Conservation (phyloP, 352 stramenopile species). For the Phytophthora tentaculata region DNA sequence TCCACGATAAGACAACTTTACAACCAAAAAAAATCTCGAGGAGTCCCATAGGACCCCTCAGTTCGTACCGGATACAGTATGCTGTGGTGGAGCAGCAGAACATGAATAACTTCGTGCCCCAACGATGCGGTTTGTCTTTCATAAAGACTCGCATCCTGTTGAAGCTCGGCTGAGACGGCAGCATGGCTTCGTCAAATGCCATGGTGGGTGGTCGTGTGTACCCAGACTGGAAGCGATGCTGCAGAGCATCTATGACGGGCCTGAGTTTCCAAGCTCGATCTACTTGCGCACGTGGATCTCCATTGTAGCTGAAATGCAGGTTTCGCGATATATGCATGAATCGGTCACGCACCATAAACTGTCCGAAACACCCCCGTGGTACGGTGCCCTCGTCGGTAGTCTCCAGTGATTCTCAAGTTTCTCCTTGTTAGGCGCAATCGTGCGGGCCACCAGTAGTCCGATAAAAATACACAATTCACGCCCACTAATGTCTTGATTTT, state of each 20-base stretch:
- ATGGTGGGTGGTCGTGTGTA: background rate
- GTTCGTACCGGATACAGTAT: too few species aligned
- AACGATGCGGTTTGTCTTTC: too few species aligned
- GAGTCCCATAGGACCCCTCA: background rate
- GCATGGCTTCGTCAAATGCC: background rate
- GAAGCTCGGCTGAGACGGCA: background rate
- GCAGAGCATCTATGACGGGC: background rate
- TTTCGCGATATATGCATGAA: background rate
- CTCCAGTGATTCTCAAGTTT: background rate
- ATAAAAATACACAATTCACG: background rate
- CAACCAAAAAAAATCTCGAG: background rate
- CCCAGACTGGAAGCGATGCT: background rate
- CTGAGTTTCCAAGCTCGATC: background rate
- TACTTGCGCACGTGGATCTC: background rate
- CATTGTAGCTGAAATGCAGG: background rate
- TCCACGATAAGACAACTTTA: background rate
- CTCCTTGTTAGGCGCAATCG: background rate
- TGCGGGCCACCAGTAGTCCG: background rate
- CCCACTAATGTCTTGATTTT: background rate
- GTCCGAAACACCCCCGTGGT: background rate
- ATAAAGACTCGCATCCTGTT: too few species aligned
- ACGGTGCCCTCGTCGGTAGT: background rate
- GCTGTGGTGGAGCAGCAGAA: too few species aligned
- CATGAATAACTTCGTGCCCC: too few species aligned
- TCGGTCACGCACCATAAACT: background rate